Conservation (phyloP, 2,329 filamentous ascomycete species). For the Cylindrodendrum hubeiense region DNA sequence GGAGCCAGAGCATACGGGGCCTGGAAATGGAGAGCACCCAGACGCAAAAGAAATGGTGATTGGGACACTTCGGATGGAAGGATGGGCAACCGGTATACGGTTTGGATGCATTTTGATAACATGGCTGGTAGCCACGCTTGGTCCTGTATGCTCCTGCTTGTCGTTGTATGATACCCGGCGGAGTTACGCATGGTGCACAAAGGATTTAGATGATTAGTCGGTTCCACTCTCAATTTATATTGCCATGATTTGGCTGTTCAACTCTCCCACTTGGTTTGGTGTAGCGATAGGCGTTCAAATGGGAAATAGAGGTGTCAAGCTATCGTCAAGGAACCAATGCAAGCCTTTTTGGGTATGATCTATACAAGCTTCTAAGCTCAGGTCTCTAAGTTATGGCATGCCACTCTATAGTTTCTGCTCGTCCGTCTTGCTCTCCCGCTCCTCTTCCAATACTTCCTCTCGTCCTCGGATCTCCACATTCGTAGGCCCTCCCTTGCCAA, state of each 20-base stretch:
- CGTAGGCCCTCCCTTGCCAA: constrained; percentile 63
- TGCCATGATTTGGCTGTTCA: neutral
- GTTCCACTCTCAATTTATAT: constrained; percentile 26
- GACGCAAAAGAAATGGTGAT: constrained; percentile 39
- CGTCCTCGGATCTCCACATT: constrained; percentile 65
- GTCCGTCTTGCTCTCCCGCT: constrained; percentile 49
- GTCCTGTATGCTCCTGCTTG: constrained; percentile 4
- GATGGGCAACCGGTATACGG: constrained; percentile 7
- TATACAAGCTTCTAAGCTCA: neutral
- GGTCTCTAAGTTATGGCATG: too few species aligned
- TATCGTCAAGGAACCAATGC: neutral
- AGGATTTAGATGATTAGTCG: constrained; percentile 30
- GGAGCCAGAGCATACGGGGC: constrained; percentile 57
- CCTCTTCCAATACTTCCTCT: constrained; percentile 62
- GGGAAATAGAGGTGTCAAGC: too few species aligned
- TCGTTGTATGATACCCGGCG: constrained; percentile 44
- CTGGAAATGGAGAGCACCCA: constrained; percentile 50
- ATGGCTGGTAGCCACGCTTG: neutral
- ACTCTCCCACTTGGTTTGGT: neutral
- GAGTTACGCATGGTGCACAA: constrained; percentile 23
- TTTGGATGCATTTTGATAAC: constrained; percentile 12
- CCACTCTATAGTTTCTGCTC: constrained; percentile 44
- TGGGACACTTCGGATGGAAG: neutral
- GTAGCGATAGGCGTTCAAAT: too few species aligned
- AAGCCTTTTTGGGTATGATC: neutral